Evolutionary conservation across 2,329 filamentous ascomycete genomes (phyloP).

Genomic region (Stachybotrys echinatus): DNA sequence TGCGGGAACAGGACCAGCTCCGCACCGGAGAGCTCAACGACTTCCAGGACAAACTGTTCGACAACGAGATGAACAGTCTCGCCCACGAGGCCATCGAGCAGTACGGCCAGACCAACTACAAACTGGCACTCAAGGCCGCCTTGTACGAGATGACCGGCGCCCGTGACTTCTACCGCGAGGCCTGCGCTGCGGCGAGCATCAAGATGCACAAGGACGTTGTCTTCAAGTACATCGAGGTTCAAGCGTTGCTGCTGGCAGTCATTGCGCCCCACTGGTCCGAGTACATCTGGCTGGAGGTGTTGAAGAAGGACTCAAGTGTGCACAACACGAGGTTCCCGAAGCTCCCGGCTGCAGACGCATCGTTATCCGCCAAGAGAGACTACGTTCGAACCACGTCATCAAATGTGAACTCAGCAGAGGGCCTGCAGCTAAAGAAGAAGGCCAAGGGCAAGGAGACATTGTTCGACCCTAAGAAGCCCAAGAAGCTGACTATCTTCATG

Average conservation of each 20-base stretch:
- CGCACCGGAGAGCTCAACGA: constrained; percentile 69
- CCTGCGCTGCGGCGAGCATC: constrained; percentile 67
- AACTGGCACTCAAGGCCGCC: constrained; percentile 74
- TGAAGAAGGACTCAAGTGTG: constrained; percentile 70
- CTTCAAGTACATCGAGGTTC: constrained; percentile 76
- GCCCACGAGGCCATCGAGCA: constrained; percentile 74
- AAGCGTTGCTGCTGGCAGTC: constrained; percentile 75
- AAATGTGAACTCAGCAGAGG: constrained; percentile 77
- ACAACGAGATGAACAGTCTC: constrained; percentile 85
- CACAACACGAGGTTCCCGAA: constrained; percentile 61
- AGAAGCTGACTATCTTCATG: constrained; percentile 83
- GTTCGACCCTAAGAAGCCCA: constrained; percentile 88
- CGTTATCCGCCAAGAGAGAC: constrained; percentile 70
- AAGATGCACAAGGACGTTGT: constrained; percentile 83
- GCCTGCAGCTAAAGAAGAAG: constrained; percentile 78
- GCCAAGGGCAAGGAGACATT: constrained; percentile 82
- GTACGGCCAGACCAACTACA: constrained; percentile 74
- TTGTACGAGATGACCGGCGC: constrained; percentile 90
- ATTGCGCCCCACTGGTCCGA: constrained; percentile 93
- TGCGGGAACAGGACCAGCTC: constrained; percentile 62
- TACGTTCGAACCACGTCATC: constrained; percentile 74
- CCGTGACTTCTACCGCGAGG: constrained; percentile 86
- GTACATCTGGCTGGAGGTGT: constrained; percentile 87
- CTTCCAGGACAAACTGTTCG: constrained; percentile 85
- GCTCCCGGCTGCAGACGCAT: constrained; percentile 58